Evolutionary conservation across 208 protist genomes (phyloP), one percentile per base, ranked within the genome.

Genomic region (Leptomonas pyrrhocoris): DNA sequence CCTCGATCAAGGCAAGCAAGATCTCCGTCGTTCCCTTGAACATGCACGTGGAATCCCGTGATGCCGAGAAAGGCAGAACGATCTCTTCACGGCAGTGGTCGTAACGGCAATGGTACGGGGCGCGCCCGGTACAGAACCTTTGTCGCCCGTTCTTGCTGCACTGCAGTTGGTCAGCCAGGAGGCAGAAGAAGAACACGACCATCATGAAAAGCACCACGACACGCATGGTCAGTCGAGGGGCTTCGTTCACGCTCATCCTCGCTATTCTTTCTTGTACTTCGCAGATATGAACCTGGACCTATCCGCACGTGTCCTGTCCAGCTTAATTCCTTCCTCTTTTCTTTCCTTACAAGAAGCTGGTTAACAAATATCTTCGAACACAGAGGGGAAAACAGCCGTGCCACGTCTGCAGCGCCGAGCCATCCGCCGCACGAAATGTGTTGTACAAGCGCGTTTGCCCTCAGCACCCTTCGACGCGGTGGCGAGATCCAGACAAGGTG

Each of bases 181-280:
- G 43, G 56, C 79, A 85, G 13, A 88, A 23, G 27, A 77, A 9
- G 53, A 81, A 72, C 6, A 80, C 54, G 11, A n/a, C 67, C 11
- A 79, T 5, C 72, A 79, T 77, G 15, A 76, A 50, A 13, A 77
- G 34, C 36, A 62, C 36, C 55, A 79, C 73, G 30, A 83, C 50
- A 18, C 73, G 53, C 49, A 50, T 49, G 28, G 79, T 85, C 19
- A 84, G 61, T 56, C 70, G 64, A 50, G 76, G 76, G 2, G 79
- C 75, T 60, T 88, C 83, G 28, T 76, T 74, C 11, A 78, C 28
- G 8, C 36, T 13, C 59, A 77, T 81, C 16, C 3, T n/a, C 27
- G n/a, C 34, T 38, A 38, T 9, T 9, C 34, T n/a, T n/a, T n/a
- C n/a, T n/a, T n/a, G n/a, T n/a, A n/a, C n/a, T n/a, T n/a, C n/a